Base-by-base conservation (phyloP, 164 flowering plant genomes). In the Cinnamomum chago region DNA sequence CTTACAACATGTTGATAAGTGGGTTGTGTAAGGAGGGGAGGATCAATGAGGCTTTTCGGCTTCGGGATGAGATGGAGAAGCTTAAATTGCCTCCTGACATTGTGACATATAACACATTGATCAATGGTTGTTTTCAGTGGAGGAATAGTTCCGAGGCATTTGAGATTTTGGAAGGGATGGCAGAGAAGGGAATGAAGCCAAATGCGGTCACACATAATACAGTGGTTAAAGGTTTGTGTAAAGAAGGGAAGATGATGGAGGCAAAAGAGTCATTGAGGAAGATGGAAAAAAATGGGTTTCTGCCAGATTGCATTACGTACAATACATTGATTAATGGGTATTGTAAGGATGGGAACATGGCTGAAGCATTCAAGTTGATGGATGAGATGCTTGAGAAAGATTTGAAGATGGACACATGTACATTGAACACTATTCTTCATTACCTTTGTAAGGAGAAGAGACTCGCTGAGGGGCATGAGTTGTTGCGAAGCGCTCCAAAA, bases 91-190 rank as follows among this genome's bases (percentile, higher is more conserved):
- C 70, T 58, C 94, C 97, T 0, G 92, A 93, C 85, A 88, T 84
- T 27, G 88, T 92, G 50, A 91, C 97, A 1, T 95, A 93, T 68
- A 89, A 93, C 77, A 93, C 95, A 0, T 78, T 95, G 86, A 86
- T 93, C 27, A 83, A 89, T 73, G 94, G 89, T 23, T 93, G 90
- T 77, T 83, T 88, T 62, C 73, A 82, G 77, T 79, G 70, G 81
- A 78, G 73, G 51, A 75, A 68, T 20, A 79, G 82, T 68, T 66
- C 72, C 0, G 86, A 86, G 76, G 97, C 90, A 5, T 81, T 78
- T 51, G 76, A 73, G 73, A 73, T 91, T 83, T 35, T 89, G 25
- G 88, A 85, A 35, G 88, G 87, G 69, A 91, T 95, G 97, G 69
- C 17, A 1, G 76, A 73, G 74, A 88, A 82, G 65, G 97, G 97